phyloP scores from a whole-genome alignment of 2,329 filamentous ascomycete species.

The Cordyceps javanica region DNA sequence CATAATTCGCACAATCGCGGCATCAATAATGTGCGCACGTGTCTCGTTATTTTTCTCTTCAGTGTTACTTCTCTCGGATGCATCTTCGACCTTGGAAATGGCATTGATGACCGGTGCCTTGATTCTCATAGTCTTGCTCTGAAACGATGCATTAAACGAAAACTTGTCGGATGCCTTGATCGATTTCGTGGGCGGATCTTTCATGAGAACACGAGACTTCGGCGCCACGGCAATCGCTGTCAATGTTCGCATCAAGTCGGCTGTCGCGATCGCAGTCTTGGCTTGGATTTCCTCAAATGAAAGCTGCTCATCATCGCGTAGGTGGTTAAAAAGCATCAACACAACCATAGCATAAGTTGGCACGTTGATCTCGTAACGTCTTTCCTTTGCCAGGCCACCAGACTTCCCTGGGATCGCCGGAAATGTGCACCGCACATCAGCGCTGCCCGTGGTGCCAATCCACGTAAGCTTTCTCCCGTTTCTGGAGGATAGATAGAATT shows the following conservation, averaged over 20 bases:
- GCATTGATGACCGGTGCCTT: conserved; percentile 81
- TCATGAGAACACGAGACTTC: conserved; percentile 74
- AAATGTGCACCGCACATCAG: conserved; percentile 78
- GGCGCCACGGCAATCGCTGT: conserved; percentile 77
- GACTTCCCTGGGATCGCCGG: conserved; percentile 66
- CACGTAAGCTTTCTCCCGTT: conserved; percentile 86
- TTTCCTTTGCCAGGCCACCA: conserved; percentile 52
- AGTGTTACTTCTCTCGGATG: conserved; percentile 61
- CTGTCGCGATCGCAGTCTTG: conserved; percentile 68
- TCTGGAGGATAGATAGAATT: conserved; percentile 81
- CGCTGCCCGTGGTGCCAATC: conserved; percentile 65
- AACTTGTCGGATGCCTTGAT: conserved; percentile 74
- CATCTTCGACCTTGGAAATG: conserved; percentile 77
- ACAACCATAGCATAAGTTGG: conserved; percentile 91
- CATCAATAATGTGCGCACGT: conserved; percentile 65
- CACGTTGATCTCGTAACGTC: conserved; percentile 84
- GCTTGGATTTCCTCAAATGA: conserved; percentile 75
- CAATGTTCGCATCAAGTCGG: conserved; percentile 70
- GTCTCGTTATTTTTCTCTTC: conserved; percentile 71
- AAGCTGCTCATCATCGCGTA: conserved; percentile 46
- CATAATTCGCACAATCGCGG: conserved; percentile 76
- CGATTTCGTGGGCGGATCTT: conserved; percentile 72
- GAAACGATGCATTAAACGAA: conserved; percentile 74
- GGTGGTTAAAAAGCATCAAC: conserved; percentile 80
- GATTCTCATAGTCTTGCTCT: conserved; percentile 77